A percentile compares a stretch with the other conserved stretches of the same genome.
Conservation (phyloP, 805 yeast genomes). For the Metschnikowia colocasiae region DNA sequence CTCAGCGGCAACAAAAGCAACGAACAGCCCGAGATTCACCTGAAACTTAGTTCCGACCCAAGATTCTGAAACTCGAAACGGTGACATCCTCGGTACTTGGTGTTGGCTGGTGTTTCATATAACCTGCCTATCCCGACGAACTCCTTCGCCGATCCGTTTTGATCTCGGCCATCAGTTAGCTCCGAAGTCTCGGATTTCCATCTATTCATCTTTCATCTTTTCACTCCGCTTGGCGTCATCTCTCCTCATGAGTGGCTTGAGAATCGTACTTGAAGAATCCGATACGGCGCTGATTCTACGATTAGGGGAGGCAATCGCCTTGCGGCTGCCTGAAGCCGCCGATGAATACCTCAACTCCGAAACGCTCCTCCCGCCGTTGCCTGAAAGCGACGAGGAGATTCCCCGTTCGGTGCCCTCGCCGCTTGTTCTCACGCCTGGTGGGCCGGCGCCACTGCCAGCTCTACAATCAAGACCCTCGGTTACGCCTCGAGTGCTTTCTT, state of each 20-base stretch:
- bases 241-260: slow-evolving; percentile 17
- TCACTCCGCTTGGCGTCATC: too few species aligned
- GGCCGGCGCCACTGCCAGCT: background rate
- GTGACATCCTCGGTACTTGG: too few species aligned
- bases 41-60: background rate
- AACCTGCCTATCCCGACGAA: too few species aligned
- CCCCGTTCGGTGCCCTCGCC: background rate
- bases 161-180: too few species aligned
- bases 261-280: slow-evolving; percentile 19
- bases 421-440: background rate
- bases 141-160: too few species aligned
- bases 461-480: background rate
- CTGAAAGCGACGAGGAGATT: slow-evolving; percentile 12
- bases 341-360: slow-evolving; percentile 13
- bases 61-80: too few species aligned
- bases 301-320: slow-evolving; percentile 1
- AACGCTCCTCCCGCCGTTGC: slow-evolving; percentile 25
- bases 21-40: background rate
- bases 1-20: background rate
- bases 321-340: background rate
- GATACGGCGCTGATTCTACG: slow-evolving; percentile 14
- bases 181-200: too few species aligned
- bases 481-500: background rate
- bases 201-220: too few species aligned
- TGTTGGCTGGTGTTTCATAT: background rate